These are phyloP conservation scores for Rhodocollybia butyracea DNA, from an alignment of 768 basidiomycete genomes.

Conservation along the genomic window DNA sequence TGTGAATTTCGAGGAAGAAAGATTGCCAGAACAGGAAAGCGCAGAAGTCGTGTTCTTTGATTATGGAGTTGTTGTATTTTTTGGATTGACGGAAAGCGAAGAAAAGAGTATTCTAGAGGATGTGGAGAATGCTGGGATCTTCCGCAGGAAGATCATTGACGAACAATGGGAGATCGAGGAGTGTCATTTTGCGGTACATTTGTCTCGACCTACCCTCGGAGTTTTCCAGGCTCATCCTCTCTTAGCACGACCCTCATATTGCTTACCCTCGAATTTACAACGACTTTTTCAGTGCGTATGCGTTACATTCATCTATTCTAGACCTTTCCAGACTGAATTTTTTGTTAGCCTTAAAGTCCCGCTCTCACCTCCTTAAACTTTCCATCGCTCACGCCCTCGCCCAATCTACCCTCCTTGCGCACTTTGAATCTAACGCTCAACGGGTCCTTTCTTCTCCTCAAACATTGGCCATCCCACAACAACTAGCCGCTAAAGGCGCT, in stretches of 20 bases:
- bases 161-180: slow-evolving; percentile 91
- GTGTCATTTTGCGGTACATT: slow-evolving; percentile 79
- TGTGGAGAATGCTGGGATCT: slow-evolving; percentile 63
- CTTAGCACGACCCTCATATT: slow-evolving; percentile 81
- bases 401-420: slow-evolving; percentile 88
- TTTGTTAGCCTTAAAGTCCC: slow-evolving; percentile 78
- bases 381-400: slow-evolving; percentile 95
- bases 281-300: slow-evolving; percentile 84
- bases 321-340: slow-evolving; percentile 1
- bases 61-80: slow-evolving; percentile 91
- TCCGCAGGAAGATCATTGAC: slow-evolving; percentile 59
- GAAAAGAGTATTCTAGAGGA: slow-evolving; percentile 87
- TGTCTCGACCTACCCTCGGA: slow-evolving; percentile 4
- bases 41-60: slow-evolving; percentile 80
- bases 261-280: slow-evolving; percentile 91
- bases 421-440: slow-evolving; percentile 78
- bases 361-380: slow-evolving; percentile 85
- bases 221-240: slow-evolving; percentile 7
- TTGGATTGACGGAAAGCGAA: slow-evolving; percentile 76
- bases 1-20: slow-evolving; percentile 11
- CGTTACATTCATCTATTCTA: not conserved
- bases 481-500: slow-evolving; percentile 74
- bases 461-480: slow-evolving; percentile 79
- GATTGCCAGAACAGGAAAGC: slow-evolving; percentile 42
- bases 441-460: slow-evolving; percentile 73